phyloP scores from a whole-genome alignment of 2,329 filamentous ascomycete species.

The Xylaria arbuscula region DNA sequence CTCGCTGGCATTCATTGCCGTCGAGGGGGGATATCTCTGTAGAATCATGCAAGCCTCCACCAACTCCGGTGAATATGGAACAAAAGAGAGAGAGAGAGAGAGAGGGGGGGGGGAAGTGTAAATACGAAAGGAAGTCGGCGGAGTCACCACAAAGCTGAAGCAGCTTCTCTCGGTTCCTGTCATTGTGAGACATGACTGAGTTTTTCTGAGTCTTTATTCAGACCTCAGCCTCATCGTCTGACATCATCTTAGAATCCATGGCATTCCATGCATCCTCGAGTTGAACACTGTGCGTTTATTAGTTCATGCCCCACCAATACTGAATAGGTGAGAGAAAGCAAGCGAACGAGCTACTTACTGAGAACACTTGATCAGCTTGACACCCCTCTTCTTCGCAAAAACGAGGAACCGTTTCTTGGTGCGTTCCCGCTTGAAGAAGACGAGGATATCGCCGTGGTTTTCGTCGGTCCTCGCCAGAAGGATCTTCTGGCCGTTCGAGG shows the following conservation, averaged over 20 bases:
- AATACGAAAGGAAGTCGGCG: not conserved
- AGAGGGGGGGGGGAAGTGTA: not conserved
- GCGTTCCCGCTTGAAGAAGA: conserved; percentile 63
- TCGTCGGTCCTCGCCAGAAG: conserved; percentile 55
- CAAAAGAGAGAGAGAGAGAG: conserved; percentile 7
- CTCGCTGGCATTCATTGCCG: conserved; percentile 23
- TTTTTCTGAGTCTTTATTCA: not conserved
- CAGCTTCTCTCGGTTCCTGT: not conserved
- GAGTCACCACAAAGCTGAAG: not conserved
- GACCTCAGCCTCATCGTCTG: conserved; percentile 42
- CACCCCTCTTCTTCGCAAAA: conserved; percentile 58
- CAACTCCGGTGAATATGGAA: conserved; percentile 28
- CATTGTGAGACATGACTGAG: not conserved
- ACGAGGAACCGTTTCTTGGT: conserved; percentile 64
- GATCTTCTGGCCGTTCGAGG: conserved; percentile 56
- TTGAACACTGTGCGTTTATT: conserved; percentile 35
- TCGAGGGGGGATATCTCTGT: conserved; percentile 30
- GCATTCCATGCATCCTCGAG: conserved; percentile 47
- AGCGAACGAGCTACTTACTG: conserved; percentile 53
- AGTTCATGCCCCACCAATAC: conserved; percentile 13
- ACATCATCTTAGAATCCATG: conserved; percentile 46
- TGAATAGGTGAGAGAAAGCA: not conserved
- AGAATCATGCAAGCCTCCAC: conserved; percentile 24
- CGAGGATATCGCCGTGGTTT: conserved; percentile 60
- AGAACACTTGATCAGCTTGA: conserved; percentile 55